Base-by-base conservation (phyloP, 257 asterid species). In the Plantago ovata region DNA sequence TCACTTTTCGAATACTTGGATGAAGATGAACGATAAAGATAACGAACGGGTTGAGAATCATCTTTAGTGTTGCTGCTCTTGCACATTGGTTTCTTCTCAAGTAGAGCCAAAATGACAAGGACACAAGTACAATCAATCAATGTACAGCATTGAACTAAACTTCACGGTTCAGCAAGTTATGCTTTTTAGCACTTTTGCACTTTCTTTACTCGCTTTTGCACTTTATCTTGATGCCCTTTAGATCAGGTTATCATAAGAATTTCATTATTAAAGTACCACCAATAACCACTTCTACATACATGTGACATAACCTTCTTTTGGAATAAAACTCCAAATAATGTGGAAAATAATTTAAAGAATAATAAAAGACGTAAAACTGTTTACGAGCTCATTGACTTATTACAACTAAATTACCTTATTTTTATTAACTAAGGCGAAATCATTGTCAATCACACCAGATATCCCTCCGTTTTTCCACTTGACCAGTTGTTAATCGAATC, bases 171-270 rank as follows among this genome's bases (percentile, higher is more conserved):
- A 2, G 4, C 36, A 28, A 28, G 36, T 28, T 3, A 8, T 8
- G 36, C 36, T 19, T 54, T 67, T 58, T 60, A 67, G 63, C 74
- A 56, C 47, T 39, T 67, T 57, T 62, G 63, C 78, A 67, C 74
- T 70, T 62, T 62, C 44, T 47, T n/a, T 21, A 66, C 63, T 44
- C 51, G 54, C 59, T 50, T 51, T 47, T 59, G 52, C 78, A 49
- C 73, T 67, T 67, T 23, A 20, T 45, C 40, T 49, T 28, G 8
- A 36, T 43, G 36, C 50, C 49, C 48, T 36, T 53, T 13, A 45
- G 15, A 40, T 42, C 23, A 21, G 41, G 39, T n/a, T 63, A 36
- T 62, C 58, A 6, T 10, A 33, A 48, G 64, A 40, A 42, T 66
- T 50, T 66, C 65, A 50, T 18, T 32, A 38, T 1, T 47, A 61